Evolutionary conservation across 1,284 basidiomycete species (phyloP).

Genomic region (Takashimella koratensis): DNA sequence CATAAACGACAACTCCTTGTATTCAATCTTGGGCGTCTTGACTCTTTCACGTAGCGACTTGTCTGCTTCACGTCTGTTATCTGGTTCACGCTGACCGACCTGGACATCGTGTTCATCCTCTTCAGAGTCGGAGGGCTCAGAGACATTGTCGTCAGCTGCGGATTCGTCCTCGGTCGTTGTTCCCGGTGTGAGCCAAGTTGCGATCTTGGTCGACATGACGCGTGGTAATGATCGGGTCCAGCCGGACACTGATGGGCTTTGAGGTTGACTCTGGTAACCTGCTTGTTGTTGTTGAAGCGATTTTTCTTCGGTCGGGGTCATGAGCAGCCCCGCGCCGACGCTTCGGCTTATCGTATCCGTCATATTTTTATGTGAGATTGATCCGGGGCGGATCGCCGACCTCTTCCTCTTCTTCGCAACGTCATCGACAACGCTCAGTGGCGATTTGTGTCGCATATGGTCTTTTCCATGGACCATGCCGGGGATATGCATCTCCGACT

Average conservation of each 20-base stretch:
- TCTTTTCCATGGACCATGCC: conserved; percentile 78
- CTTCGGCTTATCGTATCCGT: conserved; percentile 53
- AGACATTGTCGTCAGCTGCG: conserved; percentile 5
- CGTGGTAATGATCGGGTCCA: conserved; percentile 25
- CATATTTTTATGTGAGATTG: conserved; percentile 9
- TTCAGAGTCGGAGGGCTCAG: conserved; percentile 10
- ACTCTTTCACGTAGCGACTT: conserved; percentile 50
- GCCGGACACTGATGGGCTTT: conserved; percentile 9
- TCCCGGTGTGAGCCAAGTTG: conserved; percentile 53
- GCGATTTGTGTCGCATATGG: conserved; percentile 79
- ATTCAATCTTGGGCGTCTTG: conserved; percentile 40
- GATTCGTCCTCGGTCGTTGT: conserved; percentile 31
- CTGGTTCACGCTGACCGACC: conserved; percentile 13
- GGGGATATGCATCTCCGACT: conserved; percentile 61
- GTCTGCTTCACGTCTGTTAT: conserved; percentile 41
- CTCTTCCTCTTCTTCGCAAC: conserved; percentile 24
- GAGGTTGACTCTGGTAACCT: conserved; percentile 12
- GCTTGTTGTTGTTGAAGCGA: background rate
- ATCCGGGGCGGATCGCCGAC: conserved; percentile 1
- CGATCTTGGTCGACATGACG: conserved; percentile 35
- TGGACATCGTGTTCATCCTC: conserved; percentile 24
- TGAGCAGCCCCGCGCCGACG: conserved; percentile 32
- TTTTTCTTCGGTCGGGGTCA: conserved; percentile 26
- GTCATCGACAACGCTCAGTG: conserved; percentile 81
- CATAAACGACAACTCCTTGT: conserved; percentile 13